Conservation (phyloP, 129 eudicot species). For the Scalesia atractyloides region DNA sequence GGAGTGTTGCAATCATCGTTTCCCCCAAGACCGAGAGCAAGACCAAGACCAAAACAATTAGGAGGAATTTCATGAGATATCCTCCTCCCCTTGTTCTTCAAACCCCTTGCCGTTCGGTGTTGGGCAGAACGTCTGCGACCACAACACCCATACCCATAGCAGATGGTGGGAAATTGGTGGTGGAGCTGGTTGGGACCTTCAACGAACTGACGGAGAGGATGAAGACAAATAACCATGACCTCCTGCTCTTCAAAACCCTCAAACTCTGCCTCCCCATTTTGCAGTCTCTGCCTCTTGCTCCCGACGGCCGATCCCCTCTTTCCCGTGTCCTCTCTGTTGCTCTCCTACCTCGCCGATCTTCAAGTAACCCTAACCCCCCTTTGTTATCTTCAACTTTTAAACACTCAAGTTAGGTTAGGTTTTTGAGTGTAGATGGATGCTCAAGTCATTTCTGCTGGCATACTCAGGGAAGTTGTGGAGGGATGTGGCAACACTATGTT, state of each 20-base stretch:
- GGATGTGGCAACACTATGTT: slow-evolving; percentile 60
- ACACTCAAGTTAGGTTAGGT: not conserved
- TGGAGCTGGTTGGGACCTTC: slow-evolving; percentile 76
- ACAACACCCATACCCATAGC: slow-evolving; percentile 34
- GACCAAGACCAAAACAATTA: not conserved
- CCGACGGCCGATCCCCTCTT: slow-evolving; percentile 80
- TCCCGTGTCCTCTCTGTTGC: slow-evolving; percentile 71
- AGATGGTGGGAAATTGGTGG: slow-evolving; percentile 94
- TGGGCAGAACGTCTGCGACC: not conserved
- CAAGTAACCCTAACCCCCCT: slow-evolving; percentile 46
- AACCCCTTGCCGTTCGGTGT: not conserved
- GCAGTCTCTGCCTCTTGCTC: slow-evolving; percentile 58
- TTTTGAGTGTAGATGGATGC: slow-evolving; percentile 80
- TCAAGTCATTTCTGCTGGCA: slow-evolving; percentile 82
- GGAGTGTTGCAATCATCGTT: not conserved
- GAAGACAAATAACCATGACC: slow-evolving; percentile 36
- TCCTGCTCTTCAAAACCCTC: slow-evolving; percentile 77
- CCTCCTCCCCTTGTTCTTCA: slow-evolving; percentile 8
- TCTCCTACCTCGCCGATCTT: slow-evolving; percentile 77
- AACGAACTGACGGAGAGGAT: slow-evolving; percentile 83
- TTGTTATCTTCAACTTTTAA: too few relatives aligned
- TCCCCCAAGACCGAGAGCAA: slow-evolving; percentile 18
- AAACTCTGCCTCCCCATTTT: slow-evolving; percentile 74
- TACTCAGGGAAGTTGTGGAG: slow-evolving; percentile 71
- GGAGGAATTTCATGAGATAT: not conserved